These are phyloP conservation scores for Leccinum pachyderme DNA, from an alignment of 1,284 basidiomycete species.

Conservation along the genomic window DNA sequence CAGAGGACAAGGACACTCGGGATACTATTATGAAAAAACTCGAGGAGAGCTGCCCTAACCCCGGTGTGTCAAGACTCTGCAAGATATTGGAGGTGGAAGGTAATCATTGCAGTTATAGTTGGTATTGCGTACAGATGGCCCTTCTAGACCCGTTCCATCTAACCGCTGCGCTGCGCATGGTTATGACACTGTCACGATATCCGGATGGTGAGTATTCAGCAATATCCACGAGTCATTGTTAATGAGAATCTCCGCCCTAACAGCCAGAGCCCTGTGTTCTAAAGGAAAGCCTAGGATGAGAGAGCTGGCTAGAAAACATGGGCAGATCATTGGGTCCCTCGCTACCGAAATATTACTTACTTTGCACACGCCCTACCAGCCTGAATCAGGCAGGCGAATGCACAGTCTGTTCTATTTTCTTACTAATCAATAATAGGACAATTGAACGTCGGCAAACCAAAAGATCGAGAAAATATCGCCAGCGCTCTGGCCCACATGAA, in stretches of 20 bases:
- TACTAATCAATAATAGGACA: conserved; percentile 3
- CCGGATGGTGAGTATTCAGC: conserved; percentile 8
- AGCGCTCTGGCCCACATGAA: conserved; percentile 9
- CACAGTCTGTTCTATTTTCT: neutral
- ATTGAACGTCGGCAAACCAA: conserved; percentile 1
- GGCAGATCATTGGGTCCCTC: conserved; percentile 16
- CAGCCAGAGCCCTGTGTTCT: conserved; percentile 7
- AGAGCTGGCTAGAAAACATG: conserved; percentile 13
- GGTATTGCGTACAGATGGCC: neutral
- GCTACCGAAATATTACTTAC: conserved; percentile 20
- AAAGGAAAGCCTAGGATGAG: conserved; percentile 7
- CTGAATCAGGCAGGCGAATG: neutral
- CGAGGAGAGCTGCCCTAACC: neutral
- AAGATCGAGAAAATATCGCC: conserved; percentile 18
- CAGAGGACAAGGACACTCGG: conserved; percentile 16
- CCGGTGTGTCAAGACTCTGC: conserved; percentile 12
- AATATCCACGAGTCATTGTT: neutral
- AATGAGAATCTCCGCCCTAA: neutral
- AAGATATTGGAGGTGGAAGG: conserved; percentile 14
- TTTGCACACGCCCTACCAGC: conserved; percentile 6
- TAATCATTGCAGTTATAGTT: neutral
- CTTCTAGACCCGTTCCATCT: conserved; percentile 11
- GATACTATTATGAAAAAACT: conserved; percentile 11
- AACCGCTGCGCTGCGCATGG: conserved; percentile 16
- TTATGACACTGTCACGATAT: conserved; percentile 15